Evolutionary conservation across 2,329 filamentous ascomycete species (phyloP), one percentile per base, ranked within the genome.

Genomic region (Xylogone sp.): DNA sequence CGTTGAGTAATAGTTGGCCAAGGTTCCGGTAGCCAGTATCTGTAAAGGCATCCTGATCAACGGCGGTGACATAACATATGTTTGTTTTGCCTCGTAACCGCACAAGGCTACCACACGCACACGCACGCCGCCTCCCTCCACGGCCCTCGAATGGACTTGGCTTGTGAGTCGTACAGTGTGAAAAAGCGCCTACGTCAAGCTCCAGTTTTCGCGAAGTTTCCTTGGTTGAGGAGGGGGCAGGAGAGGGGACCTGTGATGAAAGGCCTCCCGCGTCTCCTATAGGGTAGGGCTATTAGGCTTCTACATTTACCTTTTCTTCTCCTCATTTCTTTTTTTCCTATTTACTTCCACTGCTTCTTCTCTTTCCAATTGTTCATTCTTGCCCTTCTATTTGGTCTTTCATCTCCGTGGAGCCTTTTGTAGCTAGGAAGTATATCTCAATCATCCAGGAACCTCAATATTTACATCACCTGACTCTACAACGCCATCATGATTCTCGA

Each of bases 401-500:
- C n/a, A n/a, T n/a, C n/a, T n/a, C n/a, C n/a, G n/a, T n/a, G n/a
- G n/a, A n/a, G n/a, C n/a, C n/a, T n/a, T n/a, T n/a, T n/a, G n/a
- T n/a, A n/a, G n/a, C n/a, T n/a, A n/a, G n/a, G n/a, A n/a, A n/a
- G n/a, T n/a, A n/a, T n/a, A n/a, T n/a, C n/a, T n/a, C n/a, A n/a
- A n/a, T n/a, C n/a, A n/a, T n/a, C n/a, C n/a, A n/a, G n/a, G n/a
- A n/a, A n/a, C n/a, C n/a, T n/a, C n/a, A n/a, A n/a, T n/a, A n/a
- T n/a, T n/a, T 34, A 29, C 21, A n/a, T 19, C 16, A n/a, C 34
- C 34, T 39, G 34, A 39, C n/a, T 34, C 24, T 20, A 24, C 18
- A 22, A n/a, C 45, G 49, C 29, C 49, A 61, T 46, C 21, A 66
- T 66, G 61, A 57, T 66, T 50, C 47, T 50, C 21, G 54, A 64